These are phyloP conservation scores for Neostapfia colusana DNA, from an alignment of 176 grass and related monocot species.

Conservation along the genomic window DNA sequence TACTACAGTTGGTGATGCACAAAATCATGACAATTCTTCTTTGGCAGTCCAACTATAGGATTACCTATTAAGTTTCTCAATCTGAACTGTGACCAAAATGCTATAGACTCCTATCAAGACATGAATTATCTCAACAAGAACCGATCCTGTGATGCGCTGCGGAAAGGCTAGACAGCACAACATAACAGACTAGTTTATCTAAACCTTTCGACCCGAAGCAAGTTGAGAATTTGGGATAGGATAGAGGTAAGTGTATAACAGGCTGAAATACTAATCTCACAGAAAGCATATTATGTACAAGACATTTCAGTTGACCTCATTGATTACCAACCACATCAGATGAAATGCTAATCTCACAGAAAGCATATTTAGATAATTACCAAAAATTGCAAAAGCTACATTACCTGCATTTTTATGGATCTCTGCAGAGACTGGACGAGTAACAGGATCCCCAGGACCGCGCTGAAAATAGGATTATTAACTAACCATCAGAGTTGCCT, in stretches of 20 bases:
- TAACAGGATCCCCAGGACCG: constrained; percentile 53
- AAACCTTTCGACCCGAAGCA: no score
- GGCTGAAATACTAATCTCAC: no score
- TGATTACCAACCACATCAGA: background rate
- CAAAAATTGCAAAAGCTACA: constrained; percentile 1
- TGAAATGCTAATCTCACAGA: background rate
- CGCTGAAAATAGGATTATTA: constrained; percentile 46
- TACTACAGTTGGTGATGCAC: background rate
- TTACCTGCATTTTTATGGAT: constrained; percentile 55
- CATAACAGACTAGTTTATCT: no score
- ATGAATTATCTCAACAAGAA: background rate
- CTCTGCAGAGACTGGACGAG: constrained; percentile 50
- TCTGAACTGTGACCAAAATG: background rate
- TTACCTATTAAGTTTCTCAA: background rate
- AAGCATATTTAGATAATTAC: constrained; percentile 8
- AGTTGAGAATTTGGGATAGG: no score
- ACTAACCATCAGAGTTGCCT: constrained; percentile 4
- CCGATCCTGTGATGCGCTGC: background rate
- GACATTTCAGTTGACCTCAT: no score
- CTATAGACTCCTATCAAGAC: constrained; percentile 1
- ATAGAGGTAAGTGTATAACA: no score
- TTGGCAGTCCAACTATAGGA: constrained; percentile 16
- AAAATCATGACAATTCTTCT: constrained; percentile 15
- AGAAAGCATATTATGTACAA: no score
- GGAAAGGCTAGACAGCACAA: background rate